phyloP scores from a whole-genome alignment of 1,139 yeast genomes.

The Kodamaea plutei region DNA sequence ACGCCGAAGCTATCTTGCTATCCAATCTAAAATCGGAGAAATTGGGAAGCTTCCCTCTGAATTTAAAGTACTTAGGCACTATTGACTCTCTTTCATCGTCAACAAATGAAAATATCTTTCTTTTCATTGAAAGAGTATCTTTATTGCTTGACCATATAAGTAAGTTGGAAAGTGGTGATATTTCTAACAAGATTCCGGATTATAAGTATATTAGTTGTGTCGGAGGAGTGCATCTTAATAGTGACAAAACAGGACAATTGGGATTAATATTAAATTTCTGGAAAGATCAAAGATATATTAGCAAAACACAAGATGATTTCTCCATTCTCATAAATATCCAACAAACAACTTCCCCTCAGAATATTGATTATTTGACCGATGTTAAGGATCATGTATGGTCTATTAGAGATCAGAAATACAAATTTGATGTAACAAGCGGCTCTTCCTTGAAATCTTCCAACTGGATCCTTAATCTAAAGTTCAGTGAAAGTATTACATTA shows the following conservation, averaged over 20 bases:
- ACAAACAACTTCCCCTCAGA: slow-evolving; percentile 3
- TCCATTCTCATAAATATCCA: slow-evolving; percentile 14
- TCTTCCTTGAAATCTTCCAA: slow-evolving; percentile 6
- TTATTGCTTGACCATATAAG: slow-evolving; percentile 25
- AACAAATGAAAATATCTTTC: slow-evolving; percentile 29
- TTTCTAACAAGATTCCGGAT: slow-evolving; percentile 17
- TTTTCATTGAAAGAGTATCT: slow-evolving; percentile 30
- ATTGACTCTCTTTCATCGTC: slow-evolving; percentile 33
- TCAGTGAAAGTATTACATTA: slow-evolving; percentile 24
- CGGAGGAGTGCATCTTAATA: slow-evolving; percentile 30
- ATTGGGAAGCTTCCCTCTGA: slow-evolving; percentile 32
- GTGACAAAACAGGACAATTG: slow-evolving; percentile 18
- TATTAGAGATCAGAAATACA: slow-evolving; percentile 8
- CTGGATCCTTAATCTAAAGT: slow-evolving; percentile 21
- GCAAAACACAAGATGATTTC: slow-evolving; percentile 19
- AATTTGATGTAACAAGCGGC: slow-evolving; percentile 11
- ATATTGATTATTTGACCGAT: slow-evolving; percentile 19
- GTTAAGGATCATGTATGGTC: slow-evolving; percentile 21
- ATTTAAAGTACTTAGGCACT: slow-evolving; percentile 34
- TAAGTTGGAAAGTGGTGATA: slow-evolving; percentile 15
- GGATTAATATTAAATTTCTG: slow-evolving; percentile 38
- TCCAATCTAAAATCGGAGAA: slow-evolving; percentile 21
- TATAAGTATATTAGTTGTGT: slow-evolving; percentile 23
- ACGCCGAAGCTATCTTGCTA: slow-evolving; percentile 29
- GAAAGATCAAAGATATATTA: slow-evolving; percentile 31